Evolutionary conservation across 164 flowering plant species (phyloP).

Genomic region (Annona squamosa): DNA sequence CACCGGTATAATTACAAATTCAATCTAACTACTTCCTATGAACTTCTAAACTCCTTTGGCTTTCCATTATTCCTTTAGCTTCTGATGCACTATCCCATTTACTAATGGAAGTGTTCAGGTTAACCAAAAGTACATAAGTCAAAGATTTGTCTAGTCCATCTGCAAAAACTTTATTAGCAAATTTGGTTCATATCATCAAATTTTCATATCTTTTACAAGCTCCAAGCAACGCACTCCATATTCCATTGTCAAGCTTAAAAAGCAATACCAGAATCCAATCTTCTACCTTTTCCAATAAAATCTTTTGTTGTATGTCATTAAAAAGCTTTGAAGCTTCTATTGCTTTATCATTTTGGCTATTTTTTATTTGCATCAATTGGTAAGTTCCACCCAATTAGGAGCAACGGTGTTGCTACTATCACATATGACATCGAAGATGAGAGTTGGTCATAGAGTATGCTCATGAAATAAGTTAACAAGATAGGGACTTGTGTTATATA

Average conservation of each 20-base stretch:
- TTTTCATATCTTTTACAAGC: slow-evolving; percentile 23
- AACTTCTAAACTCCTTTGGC: slow-evolving; percentile 16
- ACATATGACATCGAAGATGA: too few species aligned
- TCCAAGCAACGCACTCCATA: slow-evolving; percentile 26
- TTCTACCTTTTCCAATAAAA: slow-evolving; percentile 17
- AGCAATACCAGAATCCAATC: slow-evolving; percentile 12
- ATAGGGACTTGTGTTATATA: too few species aligned
- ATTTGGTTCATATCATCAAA: slow-evolving; percentile 9
- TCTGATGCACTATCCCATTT: slow-evolving; percentile 19
- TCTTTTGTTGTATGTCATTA: slow-evolving; percentile 14
- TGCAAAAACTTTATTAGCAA: slow-evolving; percentile 8
- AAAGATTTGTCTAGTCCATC: slow-evolving; percentile 18
- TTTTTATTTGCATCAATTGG: too few species aligned
- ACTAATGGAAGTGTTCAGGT: slow-evolving; percentile 10
- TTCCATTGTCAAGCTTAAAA: slow-evolving; percentile 14
- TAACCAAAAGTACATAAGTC: slow-evolving; percentile 24
- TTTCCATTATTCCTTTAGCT: slow-evolving; percentile 15
- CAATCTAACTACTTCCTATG: slow-evolving; percentile 23
- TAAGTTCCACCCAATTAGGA: too few species aligned
- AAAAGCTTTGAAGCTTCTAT: slow-evolving; percentile 19
- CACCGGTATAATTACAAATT: slow-evolving; percentile 8
- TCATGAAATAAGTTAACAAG: too few species aligned
- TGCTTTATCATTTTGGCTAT: slow-evolving; percentile 19
- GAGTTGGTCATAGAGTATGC: too few species aligned
- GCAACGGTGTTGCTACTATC: too few species aligned